These are phyloP conservation scores for Penicillium mononematosum DNA, from an alignment of 495 filamentous ascomycete genomes.

Conservation along the genomic window DNA sequence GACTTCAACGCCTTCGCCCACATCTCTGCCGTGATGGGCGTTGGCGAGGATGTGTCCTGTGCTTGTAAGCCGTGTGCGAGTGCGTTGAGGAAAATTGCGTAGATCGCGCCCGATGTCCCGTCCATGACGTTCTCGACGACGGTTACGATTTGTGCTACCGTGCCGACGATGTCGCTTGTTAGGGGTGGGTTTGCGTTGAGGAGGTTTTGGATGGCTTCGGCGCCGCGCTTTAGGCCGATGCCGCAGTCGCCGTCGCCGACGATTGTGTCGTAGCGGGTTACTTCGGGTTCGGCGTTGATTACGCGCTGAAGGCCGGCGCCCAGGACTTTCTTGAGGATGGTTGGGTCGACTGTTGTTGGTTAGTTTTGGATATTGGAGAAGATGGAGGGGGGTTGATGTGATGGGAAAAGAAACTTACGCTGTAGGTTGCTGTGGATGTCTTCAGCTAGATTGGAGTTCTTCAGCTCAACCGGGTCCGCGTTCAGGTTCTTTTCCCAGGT, in stretches of 20 bases:
- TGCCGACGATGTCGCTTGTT: constrained; percentile 66
- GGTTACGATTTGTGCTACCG: constrained; percentile 72
- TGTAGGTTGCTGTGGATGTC: constrained; percentile 69
- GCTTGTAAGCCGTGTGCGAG: constrained; percentile 72
- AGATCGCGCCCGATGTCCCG: constrained; percentile 91
- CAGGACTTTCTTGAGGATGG: constrained; percentile 57
- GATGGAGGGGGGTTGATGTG: not conserved
- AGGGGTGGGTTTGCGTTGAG: constrained; percentile 51
- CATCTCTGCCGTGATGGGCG: constrained; percentile 51
- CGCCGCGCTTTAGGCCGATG: constrained; percentile 82
- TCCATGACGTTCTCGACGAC: constrained; percentile 92
- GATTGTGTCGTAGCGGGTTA: constrained; percentile 87
- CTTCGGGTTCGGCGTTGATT: constrained; percentile 74
- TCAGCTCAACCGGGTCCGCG: constrained; percentile 42
- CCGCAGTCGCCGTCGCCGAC: constrained; percentile 98
- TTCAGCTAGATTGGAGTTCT: constrained; percentile 54
- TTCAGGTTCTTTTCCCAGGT: constrained; percentile 52
- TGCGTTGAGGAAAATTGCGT: constrained; percentile 93
- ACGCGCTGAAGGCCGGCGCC: constrained; percentile 66
- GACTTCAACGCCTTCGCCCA: constrained; percentile 75
- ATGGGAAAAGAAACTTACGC: constrained; percentile 38
- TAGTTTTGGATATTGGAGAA: constrained; percentile 12
- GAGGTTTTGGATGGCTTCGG: constrained; percentile 75
- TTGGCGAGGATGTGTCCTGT: constrained; percentile 48
- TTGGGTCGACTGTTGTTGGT: constrained; percentile 54